Conservation (phyloP, 176 grass and related monocot genomes). For the Carex pumila region DNA sequence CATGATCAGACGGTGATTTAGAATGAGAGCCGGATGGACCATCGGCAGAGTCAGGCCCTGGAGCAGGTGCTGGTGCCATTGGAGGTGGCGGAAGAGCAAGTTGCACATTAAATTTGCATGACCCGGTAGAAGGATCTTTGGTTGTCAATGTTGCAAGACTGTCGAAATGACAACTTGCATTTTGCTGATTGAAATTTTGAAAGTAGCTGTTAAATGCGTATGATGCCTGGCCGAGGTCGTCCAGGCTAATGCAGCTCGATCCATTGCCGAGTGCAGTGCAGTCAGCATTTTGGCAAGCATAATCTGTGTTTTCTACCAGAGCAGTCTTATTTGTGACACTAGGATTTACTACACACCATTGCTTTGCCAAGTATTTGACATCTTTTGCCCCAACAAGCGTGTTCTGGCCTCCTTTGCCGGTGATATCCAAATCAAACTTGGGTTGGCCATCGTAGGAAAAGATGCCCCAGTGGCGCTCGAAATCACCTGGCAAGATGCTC, state of each 20-base stretch:
- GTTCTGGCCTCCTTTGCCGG: conserved; percentile 14
- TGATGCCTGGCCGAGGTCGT: conserved; percentile 37
- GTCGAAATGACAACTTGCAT: conserved; percentile 52
- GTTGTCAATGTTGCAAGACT: conserved; percentile 43
- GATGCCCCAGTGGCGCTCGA: conserved; percentile 71
- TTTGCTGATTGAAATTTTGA: conserved; percentile 53
- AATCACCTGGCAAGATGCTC: conserved; percentile 50
- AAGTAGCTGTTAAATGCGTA: conserved; percentile 72
- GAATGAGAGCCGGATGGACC: background rate
- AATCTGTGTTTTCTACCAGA: conserved; percentile 30
- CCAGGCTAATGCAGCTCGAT: conserved; percentile 43
- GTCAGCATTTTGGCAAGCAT: conserved; percentile 48
- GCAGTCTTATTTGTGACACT: background rate
- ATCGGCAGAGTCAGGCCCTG: background rate
- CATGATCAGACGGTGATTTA: background rate
- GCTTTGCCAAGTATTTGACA: conserved; percentile 43
- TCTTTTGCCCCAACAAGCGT: conserved; percentile 27
- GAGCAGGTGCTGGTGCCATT: background rate
- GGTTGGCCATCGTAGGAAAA: conserved; percentile 62
- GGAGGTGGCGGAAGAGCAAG: conserved; percentile 3
- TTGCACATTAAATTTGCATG: conserved; percentile 42
- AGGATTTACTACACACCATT: conserved; percentile 59
- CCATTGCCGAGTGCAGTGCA: conserved; percentile 48
- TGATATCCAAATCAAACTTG: conserved; percentile 42
- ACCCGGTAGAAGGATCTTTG: conserved; percentile 24